phyloP scores from a whole-genome alignment of 176 grass and related monocot species.

The Bromus sterilis region DNA sequence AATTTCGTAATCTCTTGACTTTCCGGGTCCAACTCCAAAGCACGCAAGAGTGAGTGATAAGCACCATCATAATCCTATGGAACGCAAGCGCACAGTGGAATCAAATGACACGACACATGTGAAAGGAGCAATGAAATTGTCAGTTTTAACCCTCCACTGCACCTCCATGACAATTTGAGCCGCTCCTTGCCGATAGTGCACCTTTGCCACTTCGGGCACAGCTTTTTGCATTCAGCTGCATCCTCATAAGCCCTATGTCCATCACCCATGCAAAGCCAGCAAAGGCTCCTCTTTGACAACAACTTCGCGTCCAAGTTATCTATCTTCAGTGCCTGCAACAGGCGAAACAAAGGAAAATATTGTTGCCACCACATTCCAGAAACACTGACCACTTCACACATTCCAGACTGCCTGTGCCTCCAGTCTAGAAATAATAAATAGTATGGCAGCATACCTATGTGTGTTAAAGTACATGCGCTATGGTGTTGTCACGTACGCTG shows the following conservation, averaged over 20 bases:
- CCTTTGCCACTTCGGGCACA: too few species aligned
- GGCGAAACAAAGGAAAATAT: neutral
- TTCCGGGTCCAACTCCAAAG: slow-evolving; percentile 21
- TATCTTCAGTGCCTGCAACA: neutral
- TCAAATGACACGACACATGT: neutral
- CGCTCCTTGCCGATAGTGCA: too few species aligned
- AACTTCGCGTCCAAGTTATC: too few species aligned
- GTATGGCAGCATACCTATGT: too few species aligned
- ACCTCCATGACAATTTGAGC: too few species aligned
- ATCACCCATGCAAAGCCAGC: too few species aligned
- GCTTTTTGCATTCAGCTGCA: too few species aligned
- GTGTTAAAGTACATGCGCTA: too few species aligned
- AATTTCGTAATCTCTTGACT: slow-evolving; percentile 26
- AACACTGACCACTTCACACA: neutral
- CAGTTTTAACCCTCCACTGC: too few species aligned
- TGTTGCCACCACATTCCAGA: neutral
- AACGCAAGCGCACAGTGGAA: neutral
- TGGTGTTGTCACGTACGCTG: too few species aligned
- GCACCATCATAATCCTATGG: neutral
- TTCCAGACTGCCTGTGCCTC: neutral
- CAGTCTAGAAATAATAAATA: neutral
- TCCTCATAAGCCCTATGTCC: too few species aligned
- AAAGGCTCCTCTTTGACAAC: too few species aligned
- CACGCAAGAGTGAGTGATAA: neutral
- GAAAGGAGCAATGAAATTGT: neutral